Percentiles rank a stretch among this genome's conserved stretches.
phyloP scores from a whole-genome alignment of 2,329 filamentous ascomycete species.

The Nigrospora sphaerica region DNA sequence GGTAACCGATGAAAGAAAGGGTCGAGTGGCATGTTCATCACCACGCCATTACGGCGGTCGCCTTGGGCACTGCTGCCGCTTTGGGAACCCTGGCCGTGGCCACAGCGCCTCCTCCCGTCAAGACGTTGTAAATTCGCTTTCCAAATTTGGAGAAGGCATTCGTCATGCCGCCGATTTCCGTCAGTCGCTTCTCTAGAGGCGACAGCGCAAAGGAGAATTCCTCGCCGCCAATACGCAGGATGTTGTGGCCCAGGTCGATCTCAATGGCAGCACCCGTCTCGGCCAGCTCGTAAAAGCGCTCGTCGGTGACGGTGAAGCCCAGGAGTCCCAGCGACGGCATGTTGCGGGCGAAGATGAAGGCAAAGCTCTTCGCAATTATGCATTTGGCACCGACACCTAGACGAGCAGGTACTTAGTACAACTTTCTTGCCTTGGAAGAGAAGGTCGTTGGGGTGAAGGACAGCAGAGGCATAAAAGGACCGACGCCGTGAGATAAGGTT shows the following conservation, averaged over 20 bases:
- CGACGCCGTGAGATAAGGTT: no score
- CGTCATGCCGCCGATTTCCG: constrained; percentile 26
- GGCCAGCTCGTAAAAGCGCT: constrained; percentile 27
- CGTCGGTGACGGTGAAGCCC: constrained; percentile 31
- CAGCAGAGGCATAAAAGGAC: no score
- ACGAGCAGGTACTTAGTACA: no score
- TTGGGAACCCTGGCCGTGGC: no score
- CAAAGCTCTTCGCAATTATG: constrained; percentile 35
- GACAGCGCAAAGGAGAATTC: constrained; percentile 27
- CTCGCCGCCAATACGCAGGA: constrained; percentile 13
- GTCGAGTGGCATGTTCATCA: no score
- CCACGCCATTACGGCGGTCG: no score
- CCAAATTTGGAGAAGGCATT: constrained; percentile 31
- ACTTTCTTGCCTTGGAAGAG: no score
- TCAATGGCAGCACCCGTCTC: constrained; percentile 25
- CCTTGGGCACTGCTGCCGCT: no score
- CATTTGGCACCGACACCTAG: constrained; percentile 29
- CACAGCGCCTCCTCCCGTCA: constrained; percentile 11
- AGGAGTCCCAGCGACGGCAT: constrained; percentile 36
- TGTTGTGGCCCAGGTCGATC: constrained; percentile 22
- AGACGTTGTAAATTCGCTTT: constrained; percentile 22
- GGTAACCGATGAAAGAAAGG: no score
- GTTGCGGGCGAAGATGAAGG: constrained; percentile 39
- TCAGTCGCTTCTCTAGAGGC: constrained; percentile 29
- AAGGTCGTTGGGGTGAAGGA: no score